Base-by-base conservation (phyloP, 345 rosid genomes). In the Populus deltoides region DNA sequence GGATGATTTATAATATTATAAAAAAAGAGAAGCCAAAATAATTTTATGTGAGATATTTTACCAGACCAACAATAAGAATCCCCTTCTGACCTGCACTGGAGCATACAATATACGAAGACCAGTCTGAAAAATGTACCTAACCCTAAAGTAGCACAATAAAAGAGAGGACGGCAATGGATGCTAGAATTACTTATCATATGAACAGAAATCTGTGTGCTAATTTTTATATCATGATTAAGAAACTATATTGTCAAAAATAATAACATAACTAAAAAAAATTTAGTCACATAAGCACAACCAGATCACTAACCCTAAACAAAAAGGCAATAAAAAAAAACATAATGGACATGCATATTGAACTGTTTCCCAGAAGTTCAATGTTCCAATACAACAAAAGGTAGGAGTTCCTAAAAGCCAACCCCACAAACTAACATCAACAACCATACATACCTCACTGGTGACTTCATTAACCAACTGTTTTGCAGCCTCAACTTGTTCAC, bases 401-500 rank as follows among this genome's bases (percentile, higher is more conserved):
- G 5, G 29, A 69, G 39, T 70, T 71, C 41, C 49, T 47, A 20
- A 41, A 69, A 53, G 39, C 74, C 75, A 81, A 66, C 73, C 78
- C 88, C 38, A 78, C 38, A 71, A 70, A 75, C 36, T 71, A 85
- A 55, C 74, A 84, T 43, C 83, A 81, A 47, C 81, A 78, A 80
- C 51, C 77, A 73, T 77, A 79, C 83, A 90, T 97, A 97, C 99
- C 99, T 97, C 98, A 81, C 97, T 97, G 83, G 84, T 92, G 76
- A 92, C 97, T 85, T 97, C 99, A 83, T 86, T 86, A 83, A 97
- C 90, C 91, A 97, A 87, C 73, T 88, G 92, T 85, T 90, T 97
- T 36, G 98, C 99, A 85, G 73, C 84, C 82, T 92, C 97, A 78
- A 97, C 88, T 89, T 97, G 98, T 65, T 97, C 99, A 72, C 69